These are phyloP conservation scores for Botrytis elliptica DNA, from an alignment of 2,329 filamentous ascomycete genomes.

Conservation along the genomic window DNA sequence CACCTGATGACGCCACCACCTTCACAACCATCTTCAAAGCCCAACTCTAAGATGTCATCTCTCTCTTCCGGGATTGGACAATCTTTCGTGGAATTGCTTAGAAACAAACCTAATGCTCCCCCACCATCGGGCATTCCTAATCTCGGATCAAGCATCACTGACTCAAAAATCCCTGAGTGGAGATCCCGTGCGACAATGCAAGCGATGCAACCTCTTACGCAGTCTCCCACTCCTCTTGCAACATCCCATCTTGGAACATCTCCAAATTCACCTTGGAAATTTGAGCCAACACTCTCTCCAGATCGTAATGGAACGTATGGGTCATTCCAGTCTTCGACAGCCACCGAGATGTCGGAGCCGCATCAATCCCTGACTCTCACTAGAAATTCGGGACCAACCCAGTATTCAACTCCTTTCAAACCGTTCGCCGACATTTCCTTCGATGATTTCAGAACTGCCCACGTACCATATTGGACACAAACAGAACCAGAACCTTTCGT, in stretches of 20 bases:
- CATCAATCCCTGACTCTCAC: background rate
- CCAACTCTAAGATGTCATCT: background rate
- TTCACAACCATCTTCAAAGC: background rate
- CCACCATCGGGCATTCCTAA: background rate
- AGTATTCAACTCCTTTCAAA: background rate
- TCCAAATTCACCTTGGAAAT: background rate
- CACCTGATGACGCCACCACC: slow-evolving; percentile 1
- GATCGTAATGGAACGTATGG: background rate
- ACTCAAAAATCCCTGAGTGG: slow-evolving; percentile 10
- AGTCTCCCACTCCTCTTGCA: background rate
- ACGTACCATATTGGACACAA: slow-evolving; percentile 1
- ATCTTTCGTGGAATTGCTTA: slow-evolving; percentile 11
- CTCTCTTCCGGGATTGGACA: slow-evolving; percentile 1
- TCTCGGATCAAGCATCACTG: slow-evolving; percentile 14
- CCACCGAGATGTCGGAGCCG: background rate
- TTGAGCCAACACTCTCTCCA: background rate
- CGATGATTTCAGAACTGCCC: background rate
- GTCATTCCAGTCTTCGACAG: background rate
- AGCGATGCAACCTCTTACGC: background rate
- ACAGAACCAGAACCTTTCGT: slow-evolving; percentile 13
- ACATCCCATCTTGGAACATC: background rate
- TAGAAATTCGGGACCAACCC: background rate
- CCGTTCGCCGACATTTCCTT: slow-evolving; percentile 7
- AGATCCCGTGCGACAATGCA: background rate
- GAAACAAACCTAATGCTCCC: background rate